Base-by-base conservation (phyloP, 805 yeast species). In the Metschnikowia aberdeeniae region DNA sequence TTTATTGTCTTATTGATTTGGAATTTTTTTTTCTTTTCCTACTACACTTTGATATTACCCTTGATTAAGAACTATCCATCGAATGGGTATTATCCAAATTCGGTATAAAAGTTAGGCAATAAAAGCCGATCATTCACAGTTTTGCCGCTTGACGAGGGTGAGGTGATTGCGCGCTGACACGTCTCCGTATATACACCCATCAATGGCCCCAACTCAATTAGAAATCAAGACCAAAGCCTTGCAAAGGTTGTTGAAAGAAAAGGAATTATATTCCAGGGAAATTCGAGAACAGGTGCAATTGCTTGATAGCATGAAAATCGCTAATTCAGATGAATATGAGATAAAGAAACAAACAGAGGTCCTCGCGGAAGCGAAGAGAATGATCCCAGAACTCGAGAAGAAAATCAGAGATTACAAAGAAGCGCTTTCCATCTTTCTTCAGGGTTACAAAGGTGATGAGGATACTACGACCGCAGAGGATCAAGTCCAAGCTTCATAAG, bases 211-310 rank as follows among this genome's bases (percentile, higher is more conserved):
- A 27, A 70, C 87, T 1, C 80, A 74, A 48, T 64, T 86, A 34
- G 86, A 84, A 55, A 85, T 88, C 60, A 86, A 86, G 54, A 72
- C 77, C 31, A 79, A 76, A 46, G 89, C 96, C 1, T 69, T 88
- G 41, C 73, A 76, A 48, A 73, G 95, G 50, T 68, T 89, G 12
- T 55, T 82, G 33, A 85, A 85, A 53, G 96, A 89, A 59, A 81
- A 81, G 50, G 58, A 58, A 10, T 68, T 78, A 29, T 88, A 87
- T 59, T 67, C 73, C 22, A 68, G 73, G 44, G 95, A 87, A 55
- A 69, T 77, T 31, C 61, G 60, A 12, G 82, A 80, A 38, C 85
- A 83, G 50, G 66, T 73, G 36, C 61, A 61, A 7, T 66, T 64
- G 45, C 73, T 84, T n/a, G 73, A 67, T 14, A 59, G 63, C 37